A percentile compares a stretch with the other conserved stretches of the same genome.
These are phyloP conservation scores for Medicago ruthenica DNA, from an alignment of 306 rosid species.

Conservation along the genomic window DNA sequence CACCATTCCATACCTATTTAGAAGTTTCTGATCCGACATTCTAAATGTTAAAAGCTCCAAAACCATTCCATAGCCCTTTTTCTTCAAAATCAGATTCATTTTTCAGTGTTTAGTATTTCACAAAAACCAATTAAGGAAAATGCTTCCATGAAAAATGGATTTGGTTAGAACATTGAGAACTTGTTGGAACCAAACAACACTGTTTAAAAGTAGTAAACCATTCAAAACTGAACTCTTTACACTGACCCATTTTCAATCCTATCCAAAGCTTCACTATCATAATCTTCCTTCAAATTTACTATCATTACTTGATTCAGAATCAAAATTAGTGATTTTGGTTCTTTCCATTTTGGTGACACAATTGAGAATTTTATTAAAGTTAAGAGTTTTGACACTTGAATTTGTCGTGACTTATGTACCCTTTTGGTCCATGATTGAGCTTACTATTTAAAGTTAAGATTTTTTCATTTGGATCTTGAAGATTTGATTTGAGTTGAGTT, in stretches of 20 bases:
- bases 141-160: too few species aligned
- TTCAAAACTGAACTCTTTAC: slow-evolving; percentile 7
- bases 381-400: slow-evolving; percentile 8
- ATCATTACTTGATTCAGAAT: slow-evolving; percentile 35
- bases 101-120: too few species aligned
- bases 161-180: neutral
- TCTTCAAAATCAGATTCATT: too few species aligned
- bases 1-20: too few species aligned
- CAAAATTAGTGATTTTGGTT: slow-evolving; percentile 19
- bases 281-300: neutral
- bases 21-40: too few species aligned
- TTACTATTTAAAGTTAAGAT: slow-evolving; percentile 43
- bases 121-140: too few species aligned
- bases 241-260: slow-evolving; percentile 44
- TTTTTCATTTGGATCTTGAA: slow-evolving; percentile 37
- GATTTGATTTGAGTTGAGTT: too few species aligned
- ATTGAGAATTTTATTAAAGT: neutral
- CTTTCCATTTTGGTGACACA: slow-evolving; percentile 18
- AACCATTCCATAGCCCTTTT: too few species aligned
- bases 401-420: slow-evolving; percentile 8
- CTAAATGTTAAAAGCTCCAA: too few species aligned
- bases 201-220: slow-evolving; percentile 12
- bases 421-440: slow-evolving; percentile 28
- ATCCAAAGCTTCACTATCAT: slow-evolving; percentile 30
- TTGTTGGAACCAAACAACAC: neutral